Percentiles rank a stretch among this genome's conserved stretches.
These are phyloP conservation scores for Tetragonia tetragonoides DNA, from an alignment of 148 eudicot species.

Conservation along the genomic window DNA sequence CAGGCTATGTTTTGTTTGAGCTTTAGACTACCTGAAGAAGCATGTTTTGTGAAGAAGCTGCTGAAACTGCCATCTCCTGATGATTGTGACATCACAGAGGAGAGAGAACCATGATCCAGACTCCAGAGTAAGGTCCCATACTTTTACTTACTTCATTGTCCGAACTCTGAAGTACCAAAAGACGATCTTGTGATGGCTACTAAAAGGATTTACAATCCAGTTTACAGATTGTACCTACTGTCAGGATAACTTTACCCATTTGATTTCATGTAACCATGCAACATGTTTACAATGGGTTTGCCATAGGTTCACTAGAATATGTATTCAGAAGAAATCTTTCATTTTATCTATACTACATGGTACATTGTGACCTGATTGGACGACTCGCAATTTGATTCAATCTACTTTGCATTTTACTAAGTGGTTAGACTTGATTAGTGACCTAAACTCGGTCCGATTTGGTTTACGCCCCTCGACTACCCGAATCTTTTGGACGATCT, in stretches of 20 bases:
- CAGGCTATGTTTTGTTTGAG: slow-evolving; percentile 99
- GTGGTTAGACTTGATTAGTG: no score
- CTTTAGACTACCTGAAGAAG: slow-evolving; percentile 86
- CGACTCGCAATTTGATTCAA: not conserved
- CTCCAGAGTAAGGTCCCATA: not conserved
- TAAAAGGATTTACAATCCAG: not conserved
- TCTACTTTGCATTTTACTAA: not conserved
- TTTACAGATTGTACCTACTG: not conserved
- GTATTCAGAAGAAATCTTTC: not conserved
- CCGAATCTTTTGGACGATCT: no score
- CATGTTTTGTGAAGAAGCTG: slow-evolving; percentile 44
- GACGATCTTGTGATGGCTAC: not conserved
- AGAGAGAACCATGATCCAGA: not conserved
- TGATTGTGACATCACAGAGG: not conserved
- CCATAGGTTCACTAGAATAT: not conserved
- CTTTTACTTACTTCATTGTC: not conserved
- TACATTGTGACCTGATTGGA: no score
- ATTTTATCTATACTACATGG: no score
- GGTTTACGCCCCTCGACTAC: no score
- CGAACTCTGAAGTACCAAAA: no score
- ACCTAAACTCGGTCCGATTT: no score
- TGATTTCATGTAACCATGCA: not conserved
- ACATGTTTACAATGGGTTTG: not conserved
- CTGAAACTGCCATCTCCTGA: slow-evolving; percentile 13
- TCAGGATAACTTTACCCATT: not conserved